Evolutionary conservation across 306 rosid species (phyloP).

Genomic region (Gastrolobium bilobum): DNA sequence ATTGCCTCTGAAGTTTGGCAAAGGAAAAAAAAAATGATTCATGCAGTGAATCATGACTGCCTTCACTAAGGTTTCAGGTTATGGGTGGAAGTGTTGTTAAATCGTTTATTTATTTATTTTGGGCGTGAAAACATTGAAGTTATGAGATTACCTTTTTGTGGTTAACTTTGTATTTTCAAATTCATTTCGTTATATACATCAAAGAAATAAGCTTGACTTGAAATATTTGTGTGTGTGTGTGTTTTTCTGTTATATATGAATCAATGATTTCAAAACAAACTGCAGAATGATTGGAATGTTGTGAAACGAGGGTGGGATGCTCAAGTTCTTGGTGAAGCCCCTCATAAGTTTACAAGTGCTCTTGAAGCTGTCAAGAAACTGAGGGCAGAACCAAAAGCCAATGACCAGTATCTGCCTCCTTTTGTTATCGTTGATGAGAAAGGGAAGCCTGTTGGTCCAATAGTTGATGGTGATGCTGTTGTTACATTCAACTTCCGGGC

Average conservation of each 20-base stretch:
- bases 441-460: slow-evolving; percentile 93
- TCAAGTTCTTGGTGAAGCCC: slow-evolving; percentile 99
- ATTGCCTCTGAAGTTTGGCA: slow-evolving; percentile 2
- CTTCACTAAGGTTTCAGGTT: neutral
- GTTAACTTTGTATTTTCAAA: neutral
- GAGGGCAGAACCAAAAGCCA: slow-evolving; percentile 76
- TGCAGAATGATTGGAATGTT: slow-evolving; percentile 96
- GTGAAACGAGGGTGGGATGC: slow-evolving; percentile 99
- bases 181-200: slow-evolving; percentile 3
- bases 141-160: neutral
- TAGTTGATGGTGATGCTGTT: slow-evolving; percentile 98
- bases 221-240: neutral
- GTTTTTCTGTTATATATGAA: neutral
- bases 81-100: neutral
- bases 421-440: slow-evolving; percentile 88
- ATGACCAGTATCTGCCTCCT: slow-evolving; percentile 94
- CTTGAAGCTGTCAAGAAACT: slow-evolving; percentile 88
- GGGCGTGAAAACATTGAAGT: neutral
- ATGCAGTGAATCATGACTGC: neutral
- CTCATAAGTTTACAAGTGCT: slow-evolving; percentile 75
- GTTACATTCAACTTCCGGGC: slow-evolving; percentile 96
- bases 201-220: neutral
- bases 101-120: slow-evolving; percentile 8
- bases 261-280: slow-evolving; percentile 31
- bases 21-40: neutral